Percentiles rank a stretch among this genome's conserved stretches.
These are phyloP conservation scores for Aspergillus sp. DNA, from an alignment of 2,329 filamentous ascomycete genomes.

Conservation along the genomic window DNA sequence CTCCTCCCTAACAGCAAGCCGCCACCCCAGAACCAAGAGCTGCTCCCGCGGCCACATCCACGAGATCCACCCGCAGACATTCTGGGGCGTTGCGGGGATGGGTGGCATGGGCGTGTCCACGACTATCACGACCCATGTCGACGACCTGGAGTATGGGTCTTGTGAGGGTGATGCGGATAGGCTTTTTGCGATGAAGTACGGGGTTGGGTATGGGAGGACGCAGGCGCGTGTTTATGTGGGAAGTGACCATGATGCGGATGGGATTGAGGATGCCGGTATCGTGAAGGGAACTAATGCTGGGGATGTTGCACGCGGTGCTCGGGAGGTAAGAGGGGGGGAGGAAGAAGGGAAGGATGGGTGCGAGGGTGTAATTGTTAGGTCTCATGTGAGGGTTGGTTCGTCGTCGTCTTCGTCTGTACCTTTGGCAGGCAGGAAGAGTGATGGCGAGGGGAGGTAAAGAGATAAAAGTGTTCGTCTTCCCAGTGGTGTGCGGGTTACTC, in stretches of 20 bases:
- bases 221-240: neutral
- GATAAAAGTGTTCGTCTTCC: neutral
- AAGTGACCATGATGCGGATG: neutral
- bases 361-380: neutral
- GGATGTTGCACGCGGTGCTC: neutral
- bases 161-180: slow-evolving; percentile 23
- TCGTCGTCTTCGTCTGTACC: neutral
- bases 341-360: neutral
- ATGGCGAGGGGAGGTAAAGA: neutral
- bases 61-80: slow-evolving; percentile 18
- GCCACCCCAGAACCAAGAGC: slow-evolving; percentile 14
- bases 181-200: slow-evolving; percentile 20
- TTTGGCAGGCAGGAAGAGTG: neutral
- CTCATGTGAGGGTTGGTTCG: neutral
- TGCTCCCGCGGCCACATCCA: slow-evolving; percentile 11
- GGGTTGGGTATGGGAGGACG: neutral
- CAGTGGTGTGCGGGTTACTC: too few relatives aligned
- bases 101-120: slow-evolving; percentile 22
- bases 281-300: neutral
- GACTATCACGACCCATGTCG: slow-evolving; percentile 24
- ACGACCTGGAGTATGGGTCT: slow-evolving; percentile 28
- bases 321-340: neutral
- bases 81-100: slow-evolving; percentile 23
- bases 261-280: neutral
- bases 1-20: slow-evolving; percentile 24